Evolutionary conservation across 78 protist genomes (phyloP), one percentile per base, ranked within the genome.

Genomic region (Protostelium mycophagum): DNA sequence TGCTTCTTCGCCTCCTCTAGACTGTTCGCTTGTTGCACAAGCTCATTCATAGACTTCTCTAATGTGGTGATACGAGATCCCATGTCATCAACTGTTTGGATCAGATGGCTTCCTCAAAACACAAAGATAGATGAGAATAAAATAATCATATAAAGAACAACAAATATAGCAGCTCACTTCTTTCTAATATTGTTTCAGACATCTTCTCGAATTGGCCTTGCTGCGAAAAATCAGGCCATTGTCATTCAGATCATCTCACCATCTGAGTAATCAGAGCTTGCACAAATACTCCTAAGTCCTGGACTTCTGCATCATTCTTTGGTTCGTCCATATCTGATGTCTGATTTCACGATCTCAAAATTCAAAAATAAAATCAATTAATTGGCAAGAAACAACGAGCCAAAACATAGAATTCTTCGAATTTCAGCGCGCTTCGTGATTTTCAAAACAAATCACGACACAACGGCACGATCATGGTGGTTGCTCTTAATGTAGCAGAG

Each of bases 401-500:
- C n/a, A n/a, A n/a, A n/a, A n/a, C n/a, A n/a, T n/a, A n/a, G n/a
- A n/a, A n/a, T n/a, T n/a, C n/a, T n/a, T n/a, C n/a, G n/a, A n/a
- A n/a, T n/a, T n/a, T n/a, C n/a, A n/a, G n/a, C n/a, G n/a, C n/a
- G n/a, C n/a, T n/a, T n/a, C n/a, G n/a, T n/a, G n/a, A n/a, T n/a
- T 51, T 51, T 51, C 73, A 51, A 51, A 25, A 25, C 31, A 25
- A 51, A 51, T 51, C 73, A 51, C 73, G 16, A 25, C 73, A 25
- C n/a, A n/a, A n/a, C n/a, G n/a, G n/a, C 73, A 51, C 73, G 73
- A 25, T 5, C 73, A 91, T 88, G 63, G 85, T 63, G 38, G 83
- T 38, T 37, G 85, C 90, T 28, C 91, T 99, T 1, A 86, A 93
- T 38, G 99, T 99, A 10, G 99, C 99, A 0, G 99, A 99, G 88